A percentile compares a stretch with the other conserved stretches of the same genome.
phyloP scores from a whole-genome alignment of 2,329 filamentous ascomycete genomes.

The Sphaerostilbella broomeana region DNA sequence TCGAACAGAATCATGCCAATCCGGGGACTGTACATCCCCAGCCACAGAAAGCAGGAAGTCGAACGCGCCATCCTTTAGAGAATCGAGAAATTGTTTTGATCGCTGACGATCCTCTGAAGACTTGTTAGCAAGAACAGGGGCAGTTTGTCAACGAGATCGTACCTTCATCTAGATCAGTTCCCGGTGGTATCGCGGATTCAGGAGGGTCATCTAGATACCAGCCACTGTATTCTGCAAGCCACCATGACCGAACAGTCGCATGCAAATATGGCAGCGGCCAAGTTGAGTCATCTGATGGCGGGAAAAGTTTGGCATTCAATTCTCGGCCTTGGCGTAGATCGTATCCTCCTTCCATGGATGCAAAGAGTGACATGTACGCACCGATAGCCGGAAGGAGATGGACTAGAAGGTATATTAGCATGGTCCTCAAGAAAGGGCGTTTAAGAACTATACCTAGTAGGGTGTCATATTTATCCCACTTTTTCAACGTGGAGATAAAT shows the following conservation, averaged over 20 bases:
- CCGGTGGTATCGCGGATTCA: conserved; percentile 47
- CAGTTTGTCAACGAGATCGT: conserved; percentile 13
- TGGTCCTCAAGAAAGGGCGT: background rate
- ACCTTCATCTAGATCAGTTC: conserved; percentile 57
- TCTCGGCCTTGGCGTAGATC: conserved; percentile 62
- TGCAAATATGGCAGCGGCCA: conserved; percentile 73
- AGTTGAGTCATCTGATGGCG: conserved; percentile 56
- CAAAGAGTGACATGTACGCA: conserved; percentile 69
- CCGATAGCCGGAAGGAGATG: conserved; percentile 79
- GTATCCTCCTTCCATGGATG: conserved; percentile 65
- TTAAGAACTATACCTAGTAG: conserved; percentile 39
- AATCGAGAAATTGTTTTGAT: conserved; percentile 65
- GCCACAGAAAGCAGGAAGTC: conserved; percentile 85
- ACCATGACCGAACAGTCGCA: conserved; percentile 73
- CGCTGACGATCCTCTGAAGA: conserved; percentile 60
- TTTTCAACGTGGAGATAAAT: conserved; percentile 62
- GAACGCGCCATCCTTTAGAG: conserved; percentile 81
- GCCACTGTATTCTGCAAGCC: conserved; percentile 89
- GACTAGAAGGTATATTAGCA: conserved; percentile 35
- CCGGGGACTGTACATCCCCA: conserved; percentile 69
- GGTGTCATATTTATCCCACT: conserved; percentile 69
- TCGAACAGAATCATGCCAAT: conserved; percentile 84
- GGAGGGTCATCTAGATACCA: conserved; percentile 73
- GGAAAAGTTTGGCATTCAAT: conserved; percentile 62
- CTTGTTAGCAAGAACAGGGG: conserved; percentile 16